Conservation (phyloP, 306 rosid species). For the Sophora flavescens region DNA sequence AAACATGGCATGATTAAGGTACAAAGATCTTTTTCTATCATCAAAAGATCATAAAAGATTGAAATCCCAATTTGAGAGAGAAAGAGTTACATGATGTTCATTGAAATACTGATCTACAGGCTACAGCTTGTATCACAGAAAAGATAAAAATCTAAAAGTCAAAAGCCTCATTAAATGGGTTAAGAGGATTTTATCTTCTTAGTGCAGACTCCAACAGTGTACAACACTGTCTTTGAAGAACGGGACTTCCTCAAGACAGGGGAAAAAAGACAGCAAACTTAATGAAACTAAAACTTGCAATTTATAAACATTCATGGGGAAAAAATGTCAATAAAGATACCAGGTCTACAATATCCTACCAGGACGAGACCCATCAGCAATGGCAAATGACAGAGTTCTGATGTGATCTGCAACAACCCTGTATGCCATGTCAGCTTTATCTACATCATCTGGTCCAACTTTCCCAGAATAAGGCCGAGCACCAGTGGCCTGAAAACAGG, state of each 20-base stretch:
- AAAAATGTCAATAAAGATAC: slow-evolving; percentile 11
- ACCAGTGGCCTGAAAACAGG: slow-evolving; percentile 79
- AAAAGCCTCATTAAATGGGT: slow-evolving; percentile 16
- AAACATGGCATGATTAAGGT: slow-evolving; percentile 30
- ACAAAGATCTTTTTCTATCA: not conserved
- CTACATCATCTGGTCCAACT: slow-evolving; percentile 84
- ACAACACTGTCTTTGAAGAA: slow-evolving; percentile 3
- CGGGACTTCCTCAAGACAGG: slow-evolving; percentile 10
- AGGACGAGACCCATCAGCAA: slow-evolving; percentile 98
- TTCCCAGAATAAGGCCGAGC: slow-evolving; percentile 88
- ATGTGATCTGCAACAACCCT: slow-evolving; percentile 80
- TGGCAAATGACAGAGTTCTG: slow-evolving; percentile 88
- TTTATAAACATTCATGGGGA: not conserved
- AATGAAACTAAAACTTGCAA: not conserved
- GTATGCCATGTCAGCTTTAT: slow-evolving; percentile 95
- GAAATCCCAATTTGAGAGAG: slow-evolving; percentile 7
- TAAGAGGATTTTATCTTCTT: slow-evolving; percentile 22
- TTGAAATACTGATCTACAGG: not conserved
- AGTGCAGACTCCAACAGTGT: not conserved
- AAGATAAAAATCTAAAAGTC: not conserved
- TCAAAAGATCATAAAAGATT: not conserved
- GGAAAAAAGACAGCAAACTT: slow-evolving; percentile 6
- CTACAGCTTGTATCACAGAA: slow-evolving; percentile 24
- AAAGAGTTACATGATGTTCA: slow-evolving; percentile 7
- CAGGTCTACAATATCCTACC: slow-evolving; percentile 56